phyloP scores from a whole-genome alignment of 1,284 basidiomycete species.

The Schizophyllum amplum region DNA sequence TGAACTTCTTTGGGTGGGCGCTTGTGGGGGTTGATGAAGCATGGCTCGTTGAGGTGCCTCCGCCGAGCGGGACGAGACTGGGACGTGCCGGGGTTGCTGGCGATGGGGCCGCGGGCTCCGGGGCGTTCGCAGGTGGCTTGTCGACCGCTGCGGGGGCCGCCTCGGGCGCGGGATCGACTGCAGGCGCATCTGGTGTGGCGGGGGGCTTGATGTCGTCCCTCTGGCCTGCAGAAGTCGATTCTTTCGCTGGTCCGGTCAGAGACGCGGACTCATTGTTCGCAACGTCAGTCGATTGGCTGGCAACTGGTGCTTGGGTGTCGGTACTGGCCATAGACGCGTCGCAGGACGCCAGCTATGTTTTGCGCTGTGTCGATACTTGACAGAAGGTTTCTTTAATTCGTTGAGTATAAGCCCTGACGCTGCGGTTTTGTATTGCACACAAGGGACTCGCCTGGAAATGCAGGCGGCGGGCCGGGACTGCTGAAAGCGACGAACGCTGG shows the following conservation, averaged over 20 bases:
- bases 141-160: neutral
- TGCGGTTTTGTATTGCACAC: no score
- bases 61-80: constrained; percentile 31
- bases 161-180: constrained; percentile 1
- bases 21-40: constrained; percentile 21
- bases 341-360: constrained; percentile 43
- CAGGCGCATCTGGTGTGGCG: neutral
- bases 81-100: constrained; percentile 24
- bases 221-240: no score
- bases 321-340: constrained; percentile 75
- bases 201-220: no score
- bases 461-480: no score
- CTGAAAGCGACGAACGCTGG: no score
- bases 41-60: constrained; percentile 24
- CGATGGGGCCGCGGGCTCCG: neutral
- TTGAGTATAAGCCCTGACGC: no score
- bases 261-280: constrained; percentile 27
- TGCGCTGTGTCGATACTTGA: constrained; percentile 2
- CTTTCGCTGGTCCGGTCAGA: constrained; percentile 4
- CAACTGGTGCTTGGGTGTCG: constrained; percentile 36
- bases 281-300: constrained; percentile 35
- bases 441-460: no score
- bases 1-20: constrained; percentile 75
- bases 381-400: no score
- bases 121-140: neutral